Conservation (phyloP, 345 rosid species). For the Lumnitzera littorea region DNA sequence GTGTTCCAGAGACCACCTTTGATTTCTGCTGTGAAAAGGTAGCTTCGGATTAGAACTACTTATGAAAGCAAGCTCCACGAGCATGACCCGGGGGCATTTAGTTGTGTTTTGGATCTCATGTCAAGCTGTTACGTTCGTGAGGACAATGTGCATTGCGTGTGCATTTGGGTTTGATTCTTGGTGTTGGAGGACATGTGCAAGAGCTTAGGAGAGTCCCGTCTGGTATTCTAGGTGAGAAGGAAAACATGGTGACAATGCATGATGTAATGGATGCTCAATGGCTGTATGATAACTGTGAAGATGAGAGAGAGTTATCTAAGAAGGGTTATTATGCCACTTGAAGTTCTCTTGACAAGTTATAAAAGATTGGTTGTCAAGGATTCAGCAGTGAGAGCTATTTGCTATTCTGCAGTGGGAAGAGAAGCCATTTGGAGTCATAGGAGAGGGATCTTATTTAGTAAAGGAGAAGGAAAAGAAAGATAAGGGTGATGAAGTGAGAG, state of each 20-base stretch:
- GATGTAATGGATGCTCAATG: conserved; percentile 98
- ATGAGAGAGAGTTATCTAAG: conserved; percentile 62
- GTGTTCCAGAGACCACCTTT: conserved; percentile 89
- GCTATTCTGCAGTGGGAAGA: conserved; percentile 69
- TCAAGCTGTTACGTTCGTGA: conserved; percentile 90
- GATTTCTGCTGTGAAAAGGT: conserved; percentile 92
- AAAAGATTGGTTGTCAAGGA: conserved; percentile 92
- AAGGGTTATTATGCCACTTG: conserved; percentile 89
- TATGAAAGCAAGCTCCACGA: conserved; percentile 85
- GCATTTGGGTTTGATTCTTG: conserved; percentile 81
- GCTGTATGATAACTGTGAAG: conserved; percentile 53
- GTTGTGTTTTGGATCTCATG: conserved; percentile 95
- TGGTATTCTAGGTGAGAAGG: conserved; percentile 82
- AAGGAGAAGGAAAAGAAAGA: conserved; percentile 30
- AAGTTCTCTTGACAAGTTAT: conserved; percentile 78
- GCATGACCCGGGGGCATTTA: conserved; percentile 72
- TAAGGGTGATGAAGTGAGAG: conserved; percentile 26
- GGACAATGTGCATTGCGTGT: conserved; percentile 67
- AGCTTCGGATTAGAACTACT: conserved; percentile 87
- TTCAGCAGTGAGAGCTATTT: conserved; percentile 88
- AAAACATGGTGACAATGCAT: conserved; percentile 98
- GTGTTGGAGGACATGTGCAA: conserved; percentile 98
- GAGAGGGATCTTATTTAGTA: conserved; percentile 14
- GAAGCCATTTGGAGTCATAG: not conserved
- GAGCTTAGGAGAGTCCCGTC: conserved; percentile 92